Conservation (phyloP, 2,329 filamentous ascomycete genomes). For the Neonectria coccinea region DNA sequence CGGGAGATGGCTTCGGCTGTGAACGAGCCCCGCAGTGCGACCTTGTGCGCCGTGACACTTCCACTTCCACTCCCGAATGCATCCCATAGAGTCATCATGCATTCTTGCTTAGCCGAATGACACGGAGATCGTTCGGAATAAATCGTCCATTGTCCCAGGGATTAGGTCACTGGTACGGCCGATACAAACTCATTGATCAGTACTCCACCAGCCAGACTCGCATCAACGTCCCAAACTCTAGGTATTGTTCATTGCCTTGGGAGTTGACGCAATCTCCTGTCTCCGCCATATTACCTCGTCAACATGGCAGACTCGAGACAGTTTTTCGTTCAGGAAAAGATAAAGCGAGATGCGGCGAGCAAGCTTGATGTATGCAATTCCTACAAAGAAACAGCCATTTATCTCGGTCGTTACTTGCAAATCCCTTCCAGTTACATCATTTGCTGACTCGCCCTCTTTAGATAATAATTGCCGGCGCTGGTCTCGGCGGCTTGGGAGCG, state of each 20-base stretch:
- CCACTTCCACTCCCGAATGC: constrained; percentile 25
- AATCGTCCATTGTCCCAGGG: constrained; percentile 17
- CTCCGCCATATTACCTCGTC: not conserved
- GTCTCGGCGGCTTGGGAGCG: constrained; percentile 42
- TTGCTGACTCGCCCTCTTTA: constrained; percentile 4
- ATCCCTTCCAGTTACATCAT: not conserved
- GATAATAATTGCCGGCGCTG: constrained; percentile 43
- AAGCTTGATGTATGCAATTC: constrained; percentile 26
- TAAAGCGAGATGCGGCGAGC: constrained; percentile 29
- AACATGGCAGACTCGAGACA: constrained; percentile 19
- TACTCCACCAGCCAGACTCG: not conserved
- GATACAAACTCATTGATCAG: not conserved
- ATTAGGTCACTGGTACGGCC: not conserved
- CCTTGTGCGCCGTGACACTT: constrained; percentile 15
- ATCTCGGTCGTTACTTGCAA: not conserved
- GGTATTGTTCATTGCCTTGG: not conserved
- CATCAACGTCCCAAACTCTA: not conserved
- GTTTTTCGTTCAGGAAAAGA: constrained; percentile 25
- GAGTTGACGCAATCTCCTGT: not conserved
- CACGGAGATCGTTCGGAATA: constrained; percentile 1
- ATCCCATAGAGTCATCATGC: not conserved
- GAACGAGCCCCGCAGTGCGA: constrained; percentile 8
- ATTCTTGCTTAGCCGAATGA: constrained; percentile 6
- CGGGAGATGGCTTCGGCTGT: constrained; percentile 8
- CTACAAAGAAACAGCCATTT: too few species aligned